Conservation (phyloP, 768 basidiomycete species). For the Strobilomyces dryophilus region DNA sequence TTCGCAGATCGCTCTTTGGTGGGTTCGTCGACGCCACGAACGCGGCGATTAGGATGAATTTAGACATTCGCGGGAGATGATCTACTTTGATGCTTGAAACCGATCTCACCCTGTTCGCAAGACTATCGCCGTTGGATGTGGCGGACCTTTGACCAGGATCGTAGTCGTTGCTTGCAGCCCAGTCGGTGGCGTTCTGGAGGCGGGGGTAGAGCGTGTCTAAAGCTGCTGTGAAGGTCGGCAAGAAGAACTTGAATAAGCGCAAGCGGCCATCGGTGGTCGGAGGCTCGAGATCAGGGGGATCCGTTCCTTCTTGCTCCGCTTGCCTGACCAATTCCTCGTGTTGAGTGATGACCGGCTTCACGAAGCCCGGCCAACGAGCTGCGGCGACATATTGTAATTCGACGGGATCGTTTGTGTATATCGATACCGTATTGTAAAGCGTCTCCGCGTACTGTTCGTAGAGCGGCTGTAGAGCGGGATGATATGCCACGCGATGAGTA, state of each 20-base stretch:
- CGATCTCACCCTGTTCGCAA: slow-evolving; percentile 3
- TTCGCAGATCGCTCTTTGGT: slow-evolving; percentile 68
- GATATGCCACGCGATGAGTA: slow-evolving; percentile 36
- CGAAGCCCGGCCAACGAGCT: slow-evolving; percentile 78
- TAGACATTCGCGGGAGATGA: slow-evolving; percentile 60
- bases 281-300: slow-evolving; percentile 28
- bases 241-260: slow-evolving; percentile 61
- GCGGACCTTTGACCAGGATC: slow-evolving; percentile 16
- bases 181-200: slow-evolving; percentile 56
- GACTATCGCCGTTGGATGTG: background rate
- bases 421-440: slow-evolving; percentile 56
- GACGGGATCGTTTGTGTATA: slow-evolving; percentile 61
- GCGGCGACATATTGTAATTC: slow-evolving; percentile 75
- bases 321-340: slow-evolving; percentile 23
- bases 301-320: slow-evolving; percentile 21
- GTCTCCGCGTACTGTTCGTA: slow-evolving; percentile 61
- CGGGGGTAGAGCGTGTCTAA: slow-evolving; percentile 69
- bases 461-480: slow-evolving; percentile 51
- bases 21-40: slow-evolving; percentile 88
- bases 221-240: slow-evolving; percentile 55
- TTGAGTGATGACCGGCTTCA: slow-evolving; percentile 61
- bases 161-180: slow-evolving; percentile 53
- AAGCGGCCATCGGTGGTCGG: slow-evolving; percentile 60
- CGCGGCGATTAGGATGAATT: slow-evolving; percentile 70
- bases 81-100: slow-evolving; percentile 20